Conservation (phyloP, 2,329 filamentous ascomycete species). For the Dryadomyces sulphureus region DNA sequence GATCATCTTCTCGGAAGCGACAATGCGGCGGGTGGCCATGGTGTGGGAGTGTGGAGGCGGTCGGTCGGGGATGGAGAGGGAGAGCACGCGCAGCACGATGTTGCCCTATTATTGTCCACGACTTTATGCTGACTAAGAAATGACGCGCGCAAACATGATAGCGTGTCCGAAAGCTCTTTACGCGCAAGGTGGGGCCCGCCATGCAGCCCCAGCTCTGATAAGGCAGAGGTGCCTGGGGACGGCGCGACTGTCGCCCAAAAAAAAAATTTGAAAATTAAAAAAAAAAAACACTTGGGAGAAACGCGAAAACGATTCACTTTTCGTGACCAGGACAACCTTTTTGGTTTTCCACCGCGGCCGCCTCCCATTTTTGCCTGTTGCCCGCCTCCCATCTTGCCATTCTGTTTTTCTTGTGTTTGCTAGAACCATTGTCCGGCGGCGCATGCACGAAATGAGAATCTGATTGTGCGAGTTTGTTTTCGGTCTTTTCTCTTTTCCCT, state of each 20-base stretch:
- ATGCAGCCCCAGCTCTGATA: too few species aligned
- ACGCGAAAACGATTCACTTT: background rate
- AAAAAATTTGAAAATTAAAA: background rate
- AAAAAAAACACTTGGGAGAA: too few species aligned
- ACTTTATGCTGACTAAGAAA: too few species aligned
- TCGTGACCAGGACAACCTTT: background rate
- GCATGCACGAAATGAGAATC: too few species aligned
- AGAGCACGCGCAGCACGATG: too few species aligned
- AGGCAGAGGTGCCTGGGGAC: background rate
- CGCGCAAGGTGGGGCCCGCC: too few species aligned
- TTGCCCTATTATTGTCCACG: too few species aligned
- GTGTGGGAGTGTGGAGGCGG: background rate
- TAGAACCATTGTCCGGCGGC: too few species aligned
- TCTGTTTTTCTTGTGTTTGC: too few species aligned
- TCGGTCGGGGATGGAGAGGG: background rate
- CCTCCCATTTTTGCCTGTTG: background rate
- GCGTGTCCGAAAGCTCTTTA: conserved; percentile 6
- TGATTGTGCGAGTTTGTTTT: too few species aligned
- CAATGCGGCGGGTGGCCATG: conserved; percentile 59
- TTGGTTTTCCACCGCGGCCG: background rate
- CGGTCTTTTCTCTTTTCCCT: background rate
- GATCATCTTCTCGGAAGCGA: conserved; percentile 49
- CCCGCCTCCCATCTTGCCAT: too few species aligned
- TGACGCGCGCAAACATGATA: conserved; percentile 10
- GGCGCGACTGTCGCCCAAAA: background rate